A percentile compares a stretch with the other conserved stretches of the same genome.
These are phyloP conservation scores for Hypoxylon fuscum DNA, from an alignment of 495 filamentous ascomycete genomes.

Conservation along the genomic window DNA sequence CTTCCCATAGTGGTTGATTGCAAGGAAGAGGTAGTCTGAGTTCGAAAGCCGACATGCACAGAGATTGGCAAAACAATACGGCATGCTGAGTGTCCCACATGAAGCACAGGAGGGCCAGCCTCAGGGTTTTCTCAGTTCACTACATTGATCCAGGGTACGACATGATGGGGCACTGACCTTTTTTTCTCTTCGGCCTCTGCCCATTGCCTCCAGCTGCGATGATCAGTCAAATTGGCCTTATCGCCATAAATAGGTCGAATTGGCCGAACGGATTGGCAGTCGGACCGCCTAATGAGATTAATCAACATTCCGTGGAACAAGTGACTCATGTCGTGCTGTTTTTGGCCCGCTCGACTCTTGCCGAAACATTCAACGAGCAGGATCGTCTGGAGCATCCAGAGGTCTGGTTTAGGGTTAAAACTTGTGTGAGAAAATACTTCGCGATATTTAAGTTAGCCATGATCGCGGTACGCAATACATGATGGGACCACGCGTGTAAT, in stretches of 20 bases:
- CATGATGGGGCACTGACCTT: constrained; percentile 42
- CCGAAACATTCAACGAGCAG: constrained; percentile 68
- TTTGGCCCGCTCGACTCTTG: constrained; percentile 63
- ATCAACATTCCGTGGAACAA: constrained; percentile 67
- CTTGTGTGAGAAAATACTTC: constrained; percentile 50
- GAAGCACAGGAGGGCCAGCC: constrained; percentile 63
- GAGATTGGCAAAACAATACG: constrained; percentile 64
- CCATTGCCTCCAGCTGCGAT: constrained; percentile 57
- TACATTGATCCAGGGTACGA: background rate
- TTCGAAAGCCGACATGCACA: constrained; percentile 68
- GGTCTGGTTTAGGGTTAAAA: constrained; percentile 58
- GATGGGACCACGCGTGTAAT: background rate
- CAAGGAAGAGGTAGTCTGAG: constrained; percentile 61
- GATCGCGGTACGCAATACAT: background rate
- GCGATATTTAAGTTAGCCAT: background rate
- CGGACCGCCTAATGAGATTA: constrained; percentile 65
- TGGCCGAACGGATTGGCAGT: constrained; percentile 56
- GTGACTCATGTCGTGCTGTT: constrained; percentile 64
- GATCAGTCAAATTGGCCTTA: constrained; percentile 36
- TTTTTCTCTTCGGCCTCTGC: constrained; percentile 64
- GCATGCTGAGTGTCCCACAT: constrained; percentile 69
- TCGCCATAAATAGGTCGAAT: constrained; percentile 31
- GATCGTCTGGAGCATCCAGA: constrained; percentile 66
- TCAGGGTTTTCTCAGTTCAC: constrained; percentile 21
- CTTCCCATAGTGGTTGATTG: constrained; percentile 59